Conservation (phyloP, 495 filamentous ascomycete species). For the Glonium stellatum region DNA sequence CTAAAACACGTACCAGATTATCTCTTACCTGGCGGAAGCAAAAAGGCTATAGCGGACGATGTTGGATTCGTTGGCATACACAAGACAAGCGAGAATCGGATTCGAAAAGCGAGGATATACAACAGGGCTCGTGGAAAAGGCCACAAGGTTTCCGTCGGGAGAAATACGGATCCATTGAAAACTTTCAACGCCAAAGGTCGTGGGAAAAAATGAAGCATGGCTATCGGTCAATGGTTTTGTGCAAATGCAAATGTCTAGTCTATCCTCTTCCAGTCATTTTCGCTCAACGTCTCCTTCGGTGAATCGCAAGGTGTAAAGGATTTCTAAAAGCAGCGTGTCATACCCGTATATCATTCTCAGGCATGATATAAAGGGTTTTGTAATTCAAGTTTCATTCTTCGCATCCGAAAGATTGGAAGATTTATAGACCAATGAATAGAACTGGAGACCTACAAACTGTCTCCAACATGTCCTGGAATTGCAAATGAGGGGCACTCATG, state of each 20-base stretch:
- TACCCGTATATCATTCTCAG: too few species aligned
- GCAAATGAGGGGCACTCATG: too few species aligned
- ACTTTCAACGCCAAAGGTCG: conserved; percentile 60
- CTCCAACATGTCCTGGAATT: too few species aligned
- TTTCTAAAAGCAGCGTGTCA: too few species aligned
- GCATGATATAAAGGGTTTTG: too few species aligned
- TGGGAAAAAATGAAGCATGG: conserved; percentile 22
- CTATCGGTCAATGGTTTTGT: background rate
- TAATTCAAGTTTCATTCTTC: too few species aligned
- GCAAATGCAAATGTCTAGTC: background rate
- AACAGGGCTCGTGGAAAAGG: conserved; percentile 25
- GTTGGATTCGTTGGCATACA: conserved; percentile 69
- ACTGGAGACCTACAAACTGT: too few species aligned
- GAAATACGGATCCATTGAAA: conserved; percentile 71
- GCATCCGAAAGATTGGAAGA: too few species aligned
- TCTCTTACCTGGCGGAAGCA: conserved; percentile 73
- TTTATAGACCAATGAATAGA: too few species aligned
- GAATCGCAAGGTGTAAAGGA: too few species aligned
- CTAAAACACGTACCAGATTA: conserved; percentile 95
- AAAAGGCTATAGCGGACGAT: conserved; percentile 55
- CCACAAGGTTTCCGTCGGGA: conserved; percentile 50
- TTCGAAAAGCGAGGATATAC: conserved; percentile 1
- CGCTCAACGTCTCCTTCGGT: too few species aligned
- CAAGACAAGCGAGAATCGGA: conserved; percentile 71
- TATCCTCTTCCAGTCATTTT: too few species aligned